Evolutionary conservation across 1,139 yeast species (phyloP), one percentile per base, ranked within the genome.

Genomic region (Lodderomyces oxycetoniae): DNA sequence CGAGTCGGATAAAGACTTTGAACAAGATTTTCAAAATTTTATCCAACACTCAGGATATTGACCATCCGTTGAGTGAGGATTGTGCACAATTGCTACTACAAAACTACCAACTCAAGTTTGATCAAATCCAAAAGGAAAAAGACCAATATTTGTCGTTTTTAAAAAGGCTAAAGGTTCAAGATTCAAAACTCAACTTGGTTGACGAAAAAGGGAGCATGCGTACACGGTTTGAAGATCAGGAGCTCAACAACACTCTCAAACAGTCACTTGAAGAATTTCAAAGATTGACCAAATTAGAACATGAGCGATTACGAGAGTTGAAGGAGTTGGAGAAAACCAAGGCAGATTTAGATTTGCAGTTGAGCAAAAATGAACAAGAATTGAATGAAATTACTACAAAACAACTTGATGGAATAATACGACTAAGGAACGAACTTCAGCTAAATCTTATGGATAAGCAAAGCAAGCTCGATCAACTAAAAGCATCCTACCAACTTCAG

Each of bases 21-120:
- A 79, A 77, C 47, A 80, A 79, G 44, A 70, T 85, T 2, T 67
- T 67, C 76, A 45, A 79, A 74, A 17, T 78, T 4, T 50, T 68
- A 10, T 66, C 72, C 11, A 50, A 78, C 7, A 80, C 81, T 42
- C 80, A 82, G 35, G 88, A 81, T 40, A 71, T 89, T n/a, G 94
- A 86, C 43, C 73, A 85, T 49, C 98, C 98, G 0, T 75, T 93
- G 11, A 89, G 97, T 47, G 68, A 70, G 22, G 97, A 89, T 33
- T 91, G 98, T 55, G 85, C 94, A 3, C 76, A 71, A 29, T 53
- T 73, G 19, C 56, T 89, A 20, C 66, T 83, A 4, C 79, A 74
- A n/a, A 80, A 79, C 39, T 69, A 87, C 53, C 81, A 79, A 48
- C 57, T 65, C 17, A 80, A 81, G 46, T 85, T 83, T 52, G 91